Percentiles rank a stretch among this genome's conserved stretches.
These are phyloP conservation scores for Camelina neglecta DNA, from an alignment of 345 rosid genomes.

Conservation along the genomic window DNA sequence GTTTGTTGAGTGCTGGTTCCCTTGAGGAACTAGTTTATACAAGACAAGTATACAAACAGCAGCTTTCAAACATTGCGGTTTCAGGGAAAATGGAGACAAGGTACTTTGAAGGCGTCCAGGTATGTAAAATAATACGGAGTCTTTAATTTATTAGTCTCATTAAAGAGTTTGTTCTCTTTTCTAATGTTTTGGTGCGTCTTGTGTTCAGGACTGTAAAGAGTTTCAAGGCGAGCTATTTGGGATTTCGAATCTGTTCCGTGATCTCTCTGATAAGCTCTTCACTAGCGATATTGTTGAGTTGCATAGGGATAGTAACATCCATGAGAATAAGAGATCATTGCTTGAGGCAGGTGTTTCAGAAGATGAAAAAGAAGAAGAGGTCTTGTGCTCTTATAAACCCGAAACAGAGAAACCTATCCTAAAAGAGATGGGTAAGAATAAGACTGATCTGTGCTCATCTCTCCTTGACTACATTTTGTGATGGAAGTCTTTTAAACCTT, in stretches of 20 bases:
- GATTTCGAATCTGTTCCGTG: slow-evolving; percentile 85
- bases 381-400: slow-evolving; percentile 21
- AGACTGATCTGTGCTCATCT: slow-evolving; percentile 25
- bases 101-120: slow-evolving; percentile 98
- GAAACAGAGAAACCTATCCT: slow-evolving; percentile 48
- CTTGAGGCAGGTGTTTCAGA: slow-evolving; percentile 29
- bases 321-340: slow-evolving; percentile 38
- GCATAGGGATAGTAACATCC: slow-evolving; percentile 45
- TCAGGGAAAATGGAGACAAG: slow-evolving; percentile 93
- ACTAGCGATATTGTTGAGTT: slow-evolving; percentile 79
- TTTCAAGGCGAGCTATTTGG: slow-evolving; percentile 96
- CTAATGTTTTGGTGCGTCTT: slow-evolving; percentile 26
- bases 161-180: not conserved
- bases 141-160: not conserved
- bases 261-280: slow-evolving; percentile 88
- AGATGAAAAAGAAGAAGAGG: slow-evolving; percentile 32
- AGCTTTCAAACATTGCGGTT: slow-evolving; percentile 94
- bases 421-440: slow-evolving; percentile 62
- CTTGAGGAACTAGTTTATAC: slow-evolving; percentile 89
- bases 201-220: slow-evolving; percentile 87
- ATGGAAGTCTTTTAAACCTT: not conserved
- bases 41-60: slow-evolving; percentile 96
- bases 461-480: not conserved
- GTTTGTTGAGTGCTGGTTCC: slow-evolving; percentile 95
- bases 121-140: slow-evolving; percentile 13